Evolutionary conservation across 1,139 yeast species (phyloP).

Genomic region (Scheffersomyces segobiensis): DNA sequence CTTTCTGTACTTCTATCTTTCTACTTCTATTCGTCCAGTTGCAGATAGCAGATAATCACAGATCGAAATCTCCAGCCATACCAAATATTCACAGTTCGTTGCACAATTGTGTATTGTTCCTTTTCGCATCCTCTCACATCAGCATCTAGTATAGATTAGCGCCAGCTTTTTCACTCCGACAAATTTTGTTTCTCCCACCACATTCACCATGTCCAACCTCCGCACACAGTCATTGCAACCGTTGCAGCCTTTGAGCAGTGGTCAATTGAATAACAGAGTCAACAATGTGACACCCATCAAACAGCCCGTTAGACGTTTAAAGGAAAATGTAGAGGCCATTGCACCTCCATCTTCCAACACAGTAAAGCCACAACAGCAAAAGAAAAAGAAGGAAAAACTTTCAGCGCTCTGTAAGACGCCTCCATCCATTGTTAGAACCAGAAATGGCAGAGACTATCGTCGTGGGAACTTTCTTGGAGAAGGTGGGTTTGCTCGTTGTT

Average conservation of each 20-base stretch:
- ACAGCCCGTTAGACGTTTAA: constrained; percentile 26
- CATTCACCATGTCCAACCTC: constrained; percentile 30
- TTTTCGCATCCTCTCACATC: not conserved
- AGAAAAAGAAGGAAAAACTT: constrained; percentile 81
- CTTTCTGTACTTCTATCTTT: not conserved
- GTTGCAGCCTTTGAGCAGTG: constrained; percentile 49
- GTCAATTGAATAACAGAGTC: constrained; percentile 42
- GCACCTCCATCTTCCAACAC: constrained; percentile 8
- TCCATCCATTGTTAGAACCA: constrained; percentile 85
- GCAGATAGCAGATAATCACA: not conserved
- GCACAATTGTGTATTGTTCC: not conserved
- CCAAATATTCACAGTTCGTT: not conserved
- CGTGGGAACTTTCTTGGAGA: constrained; percentile 93
- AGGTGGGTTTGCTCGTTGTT: constrained; percentile 99
- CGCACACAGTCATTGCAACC: constrained; percentile 46
- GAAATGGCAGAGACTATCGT: constrained; percentile 85
- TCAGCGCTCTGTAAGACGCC: constrained; percentile 93
- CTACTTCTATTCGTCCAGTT: not conserved
- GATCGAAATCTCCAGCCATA: not conserved
- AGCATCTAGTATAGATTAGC: not conserved
- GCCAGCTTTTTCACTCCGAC: not conserved
- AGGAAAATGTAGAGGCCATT: constrained; percentile 24
- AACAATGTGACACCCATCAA: constrained; percentile 46
- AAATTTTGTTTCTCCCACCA: constrained; percentile 1
- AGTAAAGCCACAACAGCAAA: constrained; percentile 15